Percentiles rank a stretch among this genome's conserved stretches.
Conservation (phyloP, 139 green algal species). For the Chlorella sp. region DNA sequence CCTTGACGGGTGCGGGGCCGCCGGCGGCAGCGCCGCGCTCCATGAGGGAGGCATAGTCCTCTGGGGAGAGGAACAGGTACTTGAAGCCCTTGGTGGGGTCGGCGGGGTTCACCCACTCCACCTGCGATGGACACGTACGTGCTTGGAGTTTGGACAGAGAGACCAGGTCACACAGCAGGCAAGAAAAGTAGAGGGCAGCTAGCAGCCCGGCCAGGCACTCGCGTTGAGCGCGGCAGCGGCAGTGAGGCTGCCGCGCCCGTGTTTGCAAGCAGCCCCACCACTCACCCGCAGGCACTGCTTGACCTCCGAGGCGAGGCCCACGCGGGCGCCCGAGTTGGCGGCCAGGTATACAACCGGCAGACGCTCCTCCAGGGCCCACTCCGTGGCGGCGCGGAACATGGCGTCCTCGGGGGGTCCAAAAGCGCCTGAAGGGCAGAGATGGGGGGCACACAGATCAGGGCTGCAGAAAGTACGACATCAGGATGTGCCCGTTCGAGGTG, state of each 20-base stretch:
- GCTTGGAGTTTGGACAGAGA: too few species aligned
- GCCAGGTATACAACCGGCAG: conserved; percentile 97
- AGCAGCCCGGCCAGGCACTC: too few species aligned
- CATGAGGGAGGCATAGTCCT: conserved; percentile 79
- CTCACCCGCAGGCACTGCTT: conserved; percentile 70
- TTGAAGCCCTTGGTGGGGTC: conserved; percentile 86
- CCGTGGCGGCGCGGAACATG: conserved; percentile 87
- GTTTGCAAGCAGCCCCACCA: too few species aligned
- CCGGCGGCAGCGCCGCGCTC: not conserved
- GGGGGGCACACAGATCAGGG: too few species aligned
- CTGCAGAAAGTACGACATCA: too few species aligned
- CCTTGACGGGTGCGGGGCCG: conserved; percentile 16
- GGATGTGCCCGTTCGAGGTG: too few species aligned
- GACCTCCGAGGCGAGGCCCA: conserved; percentile 94
- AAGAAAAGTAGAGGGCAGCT: too few species aligned
- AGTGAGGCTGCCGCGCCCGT: too few species aligned
- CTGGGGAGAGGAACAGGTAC: conserved; percentile 93
- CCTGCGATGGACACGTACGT: conserved; percentile 51
- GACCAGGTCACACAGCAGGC: too few species aligned
- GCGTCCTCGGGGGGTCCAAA: conserved; percentile 94
- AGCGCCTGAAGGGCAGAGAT: conserved; percentile 43
- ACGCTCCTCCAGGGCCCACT: conserved; percentile 80
- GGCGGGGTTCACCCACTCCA: conserved; percentile 79
- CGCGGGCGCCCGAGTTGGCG: conserved; percentile 93
- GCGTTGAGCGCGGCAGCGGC: too few species aligned